Percentiles rank a stretch among this genome's conserved stretches.
These are phyloP conservation scores for Sapria himalayana DNA, from an alignment of 345 rosid species.

Conservation along the genomic window DNA sequence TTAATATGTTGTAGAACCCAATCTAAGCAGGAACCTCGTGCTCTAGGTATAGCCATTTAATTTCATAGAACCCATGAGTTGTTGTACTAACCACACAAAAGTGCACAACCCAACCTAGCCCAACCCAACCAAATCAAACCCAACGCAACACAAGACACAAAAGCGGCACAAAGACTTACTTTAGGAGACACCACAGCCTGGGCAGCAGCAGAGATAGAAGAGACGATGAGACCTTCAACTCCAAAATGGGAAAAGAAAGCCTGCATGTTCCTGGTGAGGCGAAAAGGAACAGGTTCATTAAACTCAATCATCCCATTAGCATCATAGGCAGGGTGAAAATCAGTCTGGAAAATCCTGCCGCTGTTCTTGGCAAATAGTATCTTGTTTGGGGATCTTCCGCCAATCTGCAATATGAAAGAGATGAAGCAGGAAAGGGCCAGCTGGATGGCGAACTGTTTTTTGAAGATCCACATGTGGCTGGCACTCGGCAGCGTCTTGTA, in stretches of 20 bases:
- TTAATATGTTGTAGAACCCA: no score
- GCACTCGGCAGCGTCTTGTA: constrained; percentile 72
- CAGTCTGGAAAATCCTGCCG: constrained; percentile 86
- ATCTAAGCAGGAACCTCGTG: no score
- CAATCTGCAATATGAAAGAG: constrained; percentile 95
- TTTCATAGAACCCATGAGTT: no score
- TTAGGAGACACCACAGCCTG: constrained; percentile 84
- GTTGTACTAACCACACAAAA: no score
- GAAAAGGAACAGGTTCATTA: constrained; percentile 85
- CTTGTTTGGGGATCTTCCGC: constrained; percentile 96
- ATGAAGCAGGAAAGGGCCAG: constrained; percentile 94
- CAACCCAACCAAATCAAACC: no score
- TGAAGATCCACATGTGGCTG: constrained; percentile 95
- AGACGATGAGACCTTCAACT: constrained; percentile 85
- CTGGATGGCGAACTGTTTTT: constrained; percentile 91
- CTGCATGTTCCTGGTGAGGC: constrained; percentile 96
- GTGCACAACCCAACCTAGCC: no score
- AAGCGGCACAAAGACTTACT: constrained; percentile 18
- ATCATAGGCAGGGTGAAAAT: constrained; percentile 96
- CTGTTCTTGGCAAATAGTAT: constrained; percentile 93
- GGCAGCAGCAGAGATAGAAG: constrained; percentile 85
- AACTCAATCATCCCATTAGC: constrained; percentile 78
- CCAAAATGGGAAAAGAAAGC: constrained; percentile 89
- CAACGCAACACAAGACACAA: no score
- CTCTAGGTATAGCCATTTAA: no score